Evolutionary conservation across 2,329 filamentous ascomycete species (phyloP).

Genomic region (Aquanectria penicillioides): DNA sequence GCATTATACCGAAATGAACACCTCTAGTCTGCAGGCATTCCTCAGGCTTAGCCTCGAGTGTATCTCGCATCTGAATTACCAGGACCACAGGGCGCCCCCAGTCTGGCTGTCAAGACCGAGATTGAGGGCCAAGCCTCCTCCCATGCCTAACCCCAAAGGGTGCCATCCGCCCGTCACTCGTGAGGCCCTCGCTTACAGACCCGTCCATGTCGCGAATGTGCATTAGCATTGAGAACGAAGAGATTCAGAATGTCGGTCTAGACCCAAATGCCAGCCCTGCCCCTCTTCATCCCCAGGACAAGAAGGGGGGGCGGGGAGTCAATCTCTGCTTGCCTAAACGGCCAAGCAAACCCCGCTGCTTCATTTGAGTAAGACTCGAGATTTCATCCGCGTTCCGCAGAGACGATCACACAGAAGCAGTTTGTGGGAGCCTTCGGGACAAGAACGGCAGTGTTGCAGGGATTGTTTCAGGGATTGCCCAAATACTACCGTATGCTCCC

Average conservation of each 20-base stretch:
- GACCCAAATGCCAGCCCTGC: not conserved
- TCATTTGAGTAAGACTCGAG: constrained; percentile 1
- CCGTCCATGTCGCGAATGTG: not conserved
- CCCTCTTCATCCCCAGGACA: not conserved
- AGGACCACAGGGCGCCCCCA: not conserved
- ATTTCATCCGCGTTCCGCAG: constrained; percentile 27
- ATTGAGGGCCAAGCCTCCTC: constrained; percentile 7
- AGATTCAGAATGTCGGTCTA: constrained; percentile 6
- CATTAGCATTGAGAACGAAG: constrained; percentile 3
- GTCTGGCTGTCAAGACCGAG: constrained; percentile 7
- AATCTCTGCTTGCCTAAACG: no score
- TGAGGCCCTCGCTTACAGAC: constrained; percentile 4
- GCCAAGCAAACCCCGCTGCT: constrained; percentile 1
- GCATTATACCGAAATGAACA: not conserved
- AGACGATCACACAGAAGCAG: constrained; percentile 34
- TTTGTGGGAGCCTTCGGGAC: constrained; percentile 23
- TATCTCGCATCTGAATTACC: constrained; percentile 4
- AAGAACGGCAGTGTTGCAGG: constrained; percentile 33
- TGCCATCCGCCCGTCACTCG: not conserved
- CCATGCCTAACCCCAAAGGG: constrained; percentile 3
- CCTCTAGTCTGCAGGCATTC: no score
- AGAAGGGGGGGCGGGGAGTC: no score
- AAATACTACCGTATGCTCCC: constrained; percentile 21
- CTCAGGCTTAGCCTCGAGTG: not conserved
- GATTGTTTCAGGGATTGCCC: constrained; percentile 35